Evolutionary conservation across 2,329 filamentous ascomycete genomes (phyloP).

Genomic region (Elsinoe arachidis): DNA sequence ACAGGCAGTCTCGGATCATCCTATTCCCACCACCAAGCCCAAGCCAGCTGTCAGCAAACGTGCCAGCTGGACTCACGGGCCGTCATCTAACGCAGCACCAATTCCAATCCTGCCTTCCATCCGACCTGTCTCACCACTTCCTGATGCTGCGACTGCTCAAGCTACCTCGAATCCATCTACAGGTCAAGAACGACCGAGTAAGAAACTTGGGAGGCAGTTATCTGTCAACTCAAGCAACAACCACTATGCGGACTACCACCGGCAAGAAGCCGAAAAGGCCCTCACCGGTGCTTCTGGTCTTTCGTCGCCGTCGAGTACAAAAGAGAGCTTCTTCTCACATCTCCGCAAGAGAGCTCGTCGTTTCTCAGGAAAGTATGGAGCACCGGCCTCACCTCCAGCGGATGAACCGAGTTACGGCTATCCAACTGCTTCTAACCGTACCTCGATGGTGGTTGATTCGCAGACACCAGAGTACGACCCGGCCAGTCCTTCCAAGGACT

Average conservation of each 20-base stretch:
- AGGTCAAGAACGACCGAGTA: constrained; percentile 58
- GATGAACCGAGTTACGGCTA: constrained; percentile 70
- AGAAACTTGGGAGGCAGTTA: constrained; percentile 91
- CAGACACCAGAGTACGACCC: not conserved
- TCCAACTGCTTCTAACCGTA: constrained; percentile 73
- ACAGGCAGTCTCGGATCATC: constrained; percentile 35
- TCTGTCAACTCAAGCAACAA: constrained; percentile 88
- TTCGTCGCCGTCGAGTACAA: constrained; percentile 68
- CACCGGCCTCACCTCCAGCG: constrained; percentile 64
- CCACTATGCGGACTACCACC: constrained; percentile 81
- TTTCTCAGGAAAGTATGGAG: constrained; percentile 84
- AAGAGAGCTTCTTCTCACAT: constrained; percentile 97
- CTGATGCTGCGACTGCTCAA: constrained; percentile 83
- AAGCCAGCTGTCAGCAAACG: constrained; percentile 62
- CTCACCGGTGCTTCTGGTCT: constrained; percentile 73
- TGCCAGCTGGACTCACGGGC: constrained; percentile 84
- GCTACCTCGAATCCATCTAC: constrained; percentile 56
- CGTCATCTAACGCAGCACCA: constrained; percentile 61
- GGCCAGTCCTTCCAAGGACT: constrained; percentile 36
- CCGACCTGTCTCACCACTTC: constrained; percentile 89
- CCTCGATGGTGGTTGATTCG: constrained; percentile 68
- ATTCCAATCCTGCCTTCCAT: constrained; percentile 96
- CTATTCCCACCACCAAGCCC: constrained; percentile 42
- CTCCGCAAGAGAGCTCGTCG: constrained; percentile 85
- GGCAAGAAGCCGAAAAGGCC: constrained; percentile 83